phyloP scores from a whole-genome alignment of 768 basidiomycete species.

The Lactifluus piperatus region DNA sequence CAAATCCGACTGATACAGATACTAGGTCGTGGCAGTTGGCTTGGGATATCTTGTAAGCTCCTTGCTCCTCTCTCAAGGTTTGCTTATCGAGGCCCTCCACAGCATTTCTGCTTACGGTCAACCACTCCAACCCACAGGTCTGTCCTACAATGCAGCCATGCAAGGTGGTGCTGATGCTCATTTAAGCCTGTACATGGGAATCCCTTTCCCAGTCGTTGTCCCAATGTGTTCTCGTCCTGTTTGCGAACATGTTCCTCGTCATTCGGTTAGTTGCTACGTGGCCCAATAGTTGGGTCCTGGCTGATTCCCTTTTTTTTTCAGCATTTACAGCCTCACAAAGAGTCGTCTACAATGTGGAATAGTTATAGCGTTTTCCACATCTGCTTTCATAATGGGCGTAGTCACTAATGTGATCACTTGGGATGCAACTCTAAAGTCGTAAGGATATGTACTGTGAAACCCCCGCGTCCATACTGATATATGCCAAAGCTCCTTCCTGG shows the following conservation, averaged over 20 bases:
- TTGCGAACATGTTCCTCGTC: background rate
- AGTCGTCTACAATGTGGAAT: background rate
- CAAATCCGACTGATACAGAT: background rate
- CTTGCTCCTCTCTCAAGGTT: background rate
- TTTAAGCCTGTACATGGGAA: background rate
- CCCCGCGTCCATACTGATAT: background rate
- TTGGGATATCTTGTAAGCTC: background rate
- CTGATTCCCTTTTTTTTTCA: background rate
- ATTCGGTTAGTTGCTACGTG: background rate
- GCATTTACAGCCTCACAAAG: background rate
- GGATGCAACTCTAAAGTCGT: background rate
- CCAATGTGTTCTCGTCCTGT: background rate
- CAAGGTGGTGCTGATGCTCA: background rate
- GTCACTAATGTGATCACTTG: background rate
- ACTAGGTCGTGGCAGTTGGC: background rate
- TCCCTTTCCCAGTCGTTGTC: background rate
- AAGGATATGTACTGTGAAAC: background rate
- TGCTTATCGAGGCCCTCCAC: background rate
- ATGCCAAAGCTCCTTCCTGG: background rate
- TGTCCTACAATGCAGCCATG: background rate
- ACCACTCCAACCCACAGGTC: background rate
- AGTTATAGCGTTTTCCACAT: background rate
- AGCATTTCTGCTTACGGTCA: background rate
- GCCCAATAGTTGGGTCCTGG: background rate
- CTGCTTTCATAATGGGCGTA: background rate